A percentile compares a stretch with the other conserved stretches of the same genome.
These are phyloP conservation scores for Mycosphaerella arachidis DNA, from an alignment of 2,329 filamentous ascomycete species.

Conservation along the genomic window DNA sequence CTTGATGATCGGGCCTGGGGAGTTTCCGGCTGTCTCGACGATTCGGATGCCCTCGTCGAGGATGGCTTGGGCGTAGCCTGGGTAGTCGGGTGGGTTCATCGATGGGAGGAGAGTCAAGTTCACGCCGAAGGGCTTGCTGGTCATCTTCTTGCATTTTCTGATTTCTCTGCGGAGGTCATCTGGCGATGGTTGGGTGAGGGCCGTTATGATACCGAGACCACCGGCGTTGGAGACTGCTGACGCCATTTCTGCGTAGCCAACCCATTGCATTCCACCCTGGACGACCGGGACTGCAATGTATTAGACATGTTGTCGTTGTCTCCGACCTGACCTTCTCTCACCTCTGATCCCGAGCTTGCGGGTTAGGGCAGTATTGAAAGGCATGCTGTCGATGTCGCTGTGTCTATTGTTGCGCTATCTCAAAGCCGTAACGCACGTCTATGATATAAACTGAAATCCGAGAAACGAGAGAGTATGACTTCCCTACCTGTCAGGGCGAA, in stretches of 20 bases:
- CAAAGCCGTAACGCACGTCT: neutral
- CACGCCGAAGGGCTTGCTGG: conserved; percentile 76
- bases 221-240: conserved; percentile 76
- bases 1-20: conserved; percentile 82
- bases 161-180: conserved; percentile 93
- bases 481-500: neutral
- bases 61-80: conserved; percentile 82
- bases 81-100: conserved; percentile 86
- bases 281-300: conserved; percentile 64
- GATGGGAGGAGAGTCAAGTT: conserved; percentile 92
- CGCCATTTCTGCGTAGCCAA: conserved; percentile 74
- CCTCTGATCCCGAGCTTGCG: conserved; percentile 55
- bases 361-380: conserved; percentile 61
- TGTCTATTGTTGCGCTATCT: neutral
- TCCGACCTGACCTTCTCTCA: conserved; percentile 10
- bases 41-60: conserved; percentile 89
- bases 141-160: conserved; percentile 75
- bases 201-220: conserved; percentile 76
- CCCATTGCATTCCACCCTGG: conserved; percentile 84
- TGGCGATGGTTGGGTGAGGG: conserved; percentile 86
- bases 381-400: conserved; percentile 42
- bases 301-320: conserved; percentile 3
- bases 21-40: conserved; percentile 90
- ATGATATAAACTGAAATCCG: too few species aligned
- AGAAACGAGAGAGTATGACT: neutral